Percentiles rank a stretch among this genome's conserved stretches.
Evolutionary conservation across 495 filamentous ascomycete species (phyloP).

Genomic region (Aspergillus panamensis): DNA sequence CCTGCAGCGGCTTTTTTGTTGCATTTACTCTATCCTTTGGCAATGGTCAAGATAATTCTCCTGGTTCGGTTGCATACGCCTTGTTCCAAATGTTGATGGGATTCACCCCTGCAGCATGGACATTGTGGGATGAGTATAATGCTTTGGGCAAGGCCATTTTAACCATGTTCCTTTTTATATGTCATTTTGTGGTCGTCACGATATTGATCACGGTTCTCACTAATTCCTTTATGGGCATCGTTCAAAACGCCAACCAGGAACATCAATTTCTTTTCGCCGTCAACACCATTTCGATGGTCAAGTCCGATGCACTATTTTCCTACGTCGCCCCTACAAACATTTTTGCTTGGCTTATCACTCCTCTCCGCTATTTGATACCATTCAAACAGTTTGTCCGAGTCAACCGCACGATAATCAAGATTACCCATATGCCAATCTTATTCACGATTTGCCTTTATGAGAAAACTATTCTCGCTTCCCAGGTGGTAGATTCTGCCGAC

Average conservation of each 20-base stretch:
- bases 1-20: slow-evolving; percentile 90
- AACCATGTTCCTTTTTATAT: slow-evolving; percentile 82
- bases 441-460: slow-evolving; percentile 86
- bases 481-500: slow-evolving; percentile 73
- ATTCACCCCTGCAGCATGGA: slow-evolving; percentile 73
- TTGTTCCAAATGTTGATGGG: slow-evolving; percentile 95
- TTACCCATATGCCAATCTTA: slow-evolving; percentile 82
- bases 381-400: slow-evolving; percentile 74
- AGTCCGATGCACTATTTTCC: slow-evolving; percentile 88
- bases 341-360: slow-evolving; percentile 79
- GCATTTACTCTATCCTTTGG: slow-evolving; percentile 82
- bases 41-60: slow-evolving; percentile 54
- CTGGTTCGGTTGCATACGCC: slow-evolving; percentile 67
- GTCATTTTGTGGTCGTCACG: slow-evolving; percentile 91
- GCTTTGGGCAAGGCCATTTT: slow-evolving; percentile 69
- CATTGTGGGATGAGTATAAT: slow-evolving; percentile 74
- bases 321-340: slow-evolving; percentile 88
- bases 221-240: slow-evolving; percentile 91
- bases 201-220: slow-evolving; percentile 90
- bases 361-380: slow-evolving; percentile 71
- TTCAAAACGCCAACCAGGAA: slow-evolving; percentile 86
- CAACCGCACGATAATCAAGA: slow-evolving; percentile 83
- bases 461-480: slow-evolving; percentile 62
- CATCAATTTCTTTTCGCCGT: slow-evolving; percentile 93
- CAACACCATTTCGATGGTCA: slow-evolving; percentile 94